Conservation (phyloP, 768 basidiomycete genomes). For the Tulasnella sp. region DNA sequence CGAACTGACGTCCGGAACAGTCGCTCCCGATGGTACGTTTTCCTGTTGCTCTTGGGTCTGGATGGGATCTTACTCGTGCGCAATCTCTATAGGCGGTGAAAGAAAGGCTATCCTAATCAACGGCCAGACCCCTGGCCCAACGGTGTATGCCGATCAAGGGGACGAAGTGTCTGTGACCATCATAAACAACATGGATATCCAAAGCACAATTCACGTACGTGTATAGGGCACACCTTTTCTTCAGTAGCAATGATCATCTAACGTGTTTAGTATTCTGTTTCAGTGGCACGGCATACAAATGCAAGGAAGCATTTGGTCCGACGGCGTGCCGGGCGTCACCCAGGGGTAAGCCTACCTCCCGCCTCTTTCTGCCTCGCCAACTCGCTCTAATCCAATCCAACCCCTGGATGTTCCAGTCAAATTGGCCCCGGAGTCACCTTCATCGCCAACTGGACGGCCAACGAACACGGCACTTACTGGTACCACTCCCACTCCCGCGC, state of each 20-base stretch:
- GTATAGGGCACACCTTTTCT: neutral
- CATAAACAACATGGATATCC: neutral
- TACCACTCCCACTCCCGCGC: conserved; percentile 20
- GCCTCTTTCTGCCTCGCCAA: neutral
- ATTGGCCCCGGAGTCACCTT: conserved; percentile 16
- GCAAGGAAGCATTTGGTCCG: conserved; percentile 15
- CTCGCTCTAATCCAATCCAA: neutral
- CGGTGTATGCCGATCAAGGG: neutral
- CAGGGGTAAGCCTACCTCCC: neutral
- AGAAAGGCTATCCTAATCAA: neutral
- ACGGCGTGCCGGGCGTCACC: conserved; percentile 22
- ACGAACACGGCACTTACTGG: conserved; percentile 1
- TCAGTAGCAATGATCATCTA: neutral
- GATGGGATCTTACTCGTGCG: neutral
- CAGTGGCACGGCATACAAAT: conserved; percentile 18
- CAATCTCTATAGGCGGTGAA: neutral
- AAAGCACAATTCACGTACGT: conserved; percentile 18
- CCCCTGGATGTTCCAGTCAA: neutral
- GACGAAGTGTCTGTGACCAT: conserved; percentile 8
- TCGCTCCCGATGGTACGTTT: conserved; percentile 19
- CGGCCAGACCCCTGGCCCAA: conserved; percentile 20
- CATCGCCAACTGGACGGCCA: conserved; percentile 15
- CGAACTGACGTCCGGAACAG: neutral
- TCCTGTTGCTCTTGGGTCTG: neutral
- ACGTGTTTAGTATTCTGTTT: neutral